phyloP scores from a whole-genome alignment of 305 asterid genomes.

The Fraxinus baroniana region DNA sequence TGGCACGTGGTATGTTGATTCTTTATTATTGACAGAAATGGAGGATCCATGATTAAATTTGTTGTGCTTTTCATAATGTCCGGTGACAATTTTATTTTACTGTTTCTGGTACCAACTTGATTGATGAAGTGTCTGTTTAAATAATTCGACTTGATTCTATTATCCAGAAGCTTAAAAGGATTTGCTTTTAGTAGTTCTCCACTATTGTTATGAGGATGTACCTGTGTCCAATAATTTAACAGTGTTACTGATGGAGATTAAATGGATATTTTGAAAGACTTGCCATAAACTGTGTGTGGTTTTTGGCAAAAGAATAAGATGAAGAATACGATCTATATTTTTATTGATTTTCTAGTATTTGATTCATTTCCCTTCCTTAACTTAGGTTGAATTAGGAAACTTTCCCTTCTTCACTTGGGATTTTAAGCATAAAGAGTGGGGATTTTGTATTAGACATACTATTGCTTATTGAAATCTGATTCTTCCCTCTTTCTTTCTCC shows the following conservation, averaged over 20 bases:
- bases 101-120: background rate
- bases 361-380: background rate
- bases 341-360: background rate
- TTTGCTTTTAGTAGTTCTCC: conserved; percentile 7
- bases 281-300: background rate
- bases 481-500: background rate
- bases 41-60: conserved; percentile 5
- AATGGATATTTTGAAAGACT: background rate
- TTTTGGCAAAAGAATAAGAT: background rate
- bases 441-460: background rate
- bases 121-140: conserved; percentile 7
- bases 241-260: background rate
- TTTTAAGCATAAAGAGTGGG: background rate
- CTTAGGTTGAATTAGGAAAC: background rate
- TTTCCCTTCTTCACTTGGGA: background rate
- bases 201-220: conserved; percentile 6
- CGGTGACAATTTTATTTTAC: background rate
- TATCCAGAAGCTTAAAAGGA: background rate
- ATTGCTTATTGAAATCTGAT: background rate
- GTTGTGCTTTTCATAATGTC: conserved; percentile 1
- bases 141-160: conserved; percentile 4
- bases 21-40: background rate
- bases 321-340: background rate
- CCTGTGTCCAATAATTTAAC: conserved; percentile 6
- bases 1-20: background rate